Base-by-base conservation (phyloP, 768 basidiomycete species). In the Trametes cubensis region DNA sequence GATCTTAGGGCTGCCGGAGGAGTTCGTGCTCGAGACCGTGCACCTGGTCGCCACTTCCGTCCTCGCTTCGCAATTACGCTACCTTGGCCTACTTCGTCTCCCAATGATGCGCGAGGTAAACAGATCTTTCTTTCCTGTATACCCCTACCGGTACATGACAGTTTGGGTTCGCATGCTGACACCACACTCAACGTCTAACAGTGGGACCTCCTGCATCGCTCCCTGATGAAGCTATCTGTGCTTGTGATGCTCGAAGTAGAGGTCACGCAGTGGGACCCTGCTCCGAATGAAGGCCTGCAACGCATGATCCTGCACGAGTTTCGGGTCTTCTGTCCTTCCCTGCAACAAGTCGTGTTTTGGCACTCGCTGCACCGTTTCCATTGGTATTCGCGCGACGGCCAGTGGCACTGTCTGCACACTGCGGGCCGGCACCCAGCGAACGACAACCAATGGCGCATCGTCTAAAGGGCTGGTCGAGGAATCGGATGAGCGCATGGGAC, bases 291-390 rank as follows among this genome's bases (percentile, higher is more conserved):
- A 40, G 46, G 63, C 21, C 53, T 67, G 18, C 77, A 79, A 61
- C 77, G 77, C 60, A 65, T 69, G 63, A 67, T 81, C 64, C 71
- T 74, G 54, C 70, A 75, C 26, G 80, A 81, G 62, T 66, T 79
- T 28, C 76, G 72, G 41, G 73, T 72, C 40, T 80, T 75, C 68
- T 70, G 74, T 44, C 74, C 78, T 5, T 70, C 67, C 26, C 66
- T 81, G 28, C 74, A 69, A 45, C 67, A 62, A 20, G 60, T 80
- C 57, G 70, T 72, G 47, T 68, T 81, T 67, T 76, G 78, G 76
- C 39, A 72, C 17, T 58, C 48, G 8, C 51, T 58, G 23, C 65
- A 66, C 38, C 69, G 71, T 40, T 58, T 67, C 40, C 48, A 67
- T 18, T 74, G 73, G 72, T 60, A 28, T 34, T 55, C 30, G 55